These are phyloP conservation scores for Globisporangium yorkense DNA, from an alignment of 352 stramenopile species.

Conservation along the genomic window DNA sequence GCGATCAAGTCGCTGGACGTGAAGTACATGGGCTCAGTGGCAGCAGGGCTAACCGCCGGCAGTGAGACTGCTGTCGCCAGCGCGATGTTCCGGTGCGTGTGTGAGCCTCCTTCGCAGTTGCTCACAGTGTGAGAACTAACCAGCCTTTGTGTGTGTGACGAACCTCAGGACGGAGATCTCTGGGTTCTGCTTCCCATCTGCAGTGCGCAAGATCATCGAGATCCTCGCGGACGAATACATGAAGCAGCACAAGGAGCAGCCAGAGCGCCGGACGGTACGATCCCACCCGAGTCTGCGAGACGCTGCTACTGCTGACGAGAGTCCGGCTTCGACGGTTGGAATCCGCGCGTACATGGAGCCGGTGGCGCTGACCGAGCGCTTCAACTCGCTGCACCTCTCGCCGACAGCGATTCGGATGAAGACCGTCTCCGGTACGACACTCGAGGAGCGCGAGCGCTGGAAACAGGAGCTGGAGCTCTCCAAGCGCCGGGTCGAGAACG, in stretches of 20 bases:
- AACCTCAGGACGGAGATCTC: conserved; percentile 35
- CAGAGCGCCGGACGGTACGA: neutral
- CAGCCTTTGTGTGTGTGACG: neutral
- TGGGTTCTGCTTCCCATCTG: conserved; percentile 51
- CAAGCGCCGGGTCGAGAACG: conserved; percentile 43
- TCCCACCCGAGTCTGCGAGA: neutral
- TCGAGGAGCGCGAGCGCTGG: conserved; percentile 25
- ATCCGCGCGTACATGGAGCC: conserved; percentile 45
- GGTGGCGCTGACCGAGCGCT: conserved; percentile 30
- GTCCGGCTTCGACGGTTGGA: conserved; percentile 3
- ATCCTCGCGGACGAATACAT: conserved; percentile 33
- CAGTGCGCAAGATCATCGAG: conserved; percentile 25
- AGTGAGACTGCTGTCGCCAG: conserved; percentile 4
- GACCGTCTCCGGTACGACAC: conserved; percentile 1
- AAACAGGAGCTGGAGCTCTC: conserved; percentile 57
- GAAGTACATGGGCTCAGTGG: conserved; percentile 31
- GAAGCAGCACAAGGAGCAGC: neutral
- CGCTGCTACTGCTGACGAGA: neutral
- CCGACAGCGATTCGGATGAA: conserved; percentile 6
- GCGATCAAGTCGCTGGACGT: conserved; percentile 52
- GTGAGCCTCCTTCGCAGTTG: neutral
- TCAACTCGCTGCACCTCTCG: conserved; percentile 40
- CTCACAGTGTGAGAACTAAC: too few relatives aligned
- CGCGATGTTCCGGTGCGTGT: conserved; percentile 14
- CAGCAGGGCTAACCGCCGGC: conserved; percentile 6